Percentiles rank a stretch among this genome's conserved stretches.
phyloP scores from a whole-genome alignment of 2,329 filamentous ascomycete genomes.

The Penicillium brasilianum region DNA sequence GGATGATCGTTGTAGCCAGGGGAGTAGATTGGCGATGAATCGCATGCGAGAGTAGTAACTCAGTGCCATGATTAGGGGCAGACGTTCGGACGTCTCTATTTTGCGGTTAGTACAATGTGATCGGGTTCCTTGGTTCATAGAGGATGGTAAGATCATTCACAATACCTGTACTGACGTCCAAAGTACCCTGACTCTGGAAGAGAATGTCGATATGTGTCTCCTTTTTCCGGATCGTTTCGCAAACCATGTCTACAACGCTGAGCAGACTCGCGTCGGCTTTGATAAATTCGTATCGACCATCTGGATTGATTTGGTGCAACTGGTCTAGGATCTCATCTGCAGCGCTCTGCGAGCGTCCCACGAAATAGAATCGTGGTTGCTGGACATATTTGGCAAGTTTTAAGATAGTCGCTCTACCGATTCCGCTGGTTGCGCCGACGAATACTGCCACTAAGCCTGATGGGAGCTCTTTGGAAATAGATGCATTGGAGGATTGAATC shows the following conservation, averaged over 20 bases:
- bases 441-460: constrained; percentile 52
- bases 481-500: constrained; percentile 2
- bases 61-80: constrained; percentile 3
- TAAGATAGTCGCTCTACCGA: constrained; percentile 57
- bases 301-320: constrained; percentile 49
- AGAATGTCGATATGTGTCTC: not conserved
- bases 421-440: constrained; percentile 61
- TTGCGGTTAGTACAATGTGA: not conserved
- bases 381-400: constrained; percentile 50
- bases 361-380: constrained; percentile 57
- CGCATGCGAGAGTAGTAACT: constrained; percentile 5
- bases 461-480: not conserved
- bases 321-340: constrained; percentile 49
- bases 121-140: not conserved
- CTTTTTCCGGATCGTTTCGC: constrained; percentile 28
- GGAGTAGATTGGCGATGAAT: constrained; percentile 7
- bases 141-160: not conserved
- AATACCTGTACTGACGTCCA: not conserved
- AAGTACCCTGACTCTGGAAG: constrained; percentile 5
- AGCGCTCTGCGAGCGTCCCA: constrained; percentile 51
- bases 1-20: not conserved
- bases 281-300: constrained; percentile 55
- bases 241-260: constrained; percentile 57
- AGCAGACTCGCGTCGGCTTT: constrained; percentile 57
- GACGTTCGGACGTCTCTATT: constrained; percentile 4